Evolutionary conservation across 768 basidiomycete species (phyloP), one percentile per base, ranked within the genome.

Genomic region (Podaxis pistillaris): DNA sequence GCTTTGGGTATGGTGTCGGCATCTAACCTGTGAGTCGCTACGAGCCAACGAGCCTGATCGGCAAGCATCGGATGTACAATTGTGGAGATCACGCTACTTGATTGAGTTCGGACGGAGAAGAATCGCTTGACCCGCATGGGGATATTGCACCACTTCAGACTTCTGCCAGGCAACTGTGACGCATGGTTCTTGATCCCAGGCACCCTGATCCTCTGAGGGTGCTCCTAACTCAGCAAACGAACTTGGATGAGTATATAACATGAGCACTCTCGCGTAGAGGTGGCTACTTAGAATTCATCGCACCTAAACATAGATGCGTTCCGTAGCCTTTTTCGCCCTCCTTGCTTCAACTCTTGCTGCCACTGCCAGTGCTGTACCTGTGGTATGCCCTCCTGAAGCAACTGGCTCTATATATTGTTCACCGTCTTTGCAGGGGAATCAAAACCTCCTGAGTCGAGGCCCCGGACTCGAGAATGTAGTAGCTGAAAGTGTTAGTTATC

Each of bases 121-220:
- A 37, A 30, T 46, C 13, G 53, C 60, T 62, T 46, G 47, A 49
- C 12, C 60, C 46, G 40, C 41, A 62, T 55, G 60, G 60, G 44
- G 60, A 44, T 62, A 62, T 13, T 19, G 41, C 53, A 55, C 30
- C 44, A 55, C 41, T n/a, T 40, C 44, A 44, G 28, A 53, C 22
- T 46, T 53, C 60, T 33, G 37, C 38, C n/a, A 61, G 60, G 53
- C 44, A 62, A 47, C 33, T 56, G 60, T 47, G 41, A 55, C 53
- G 44, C 52, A 49, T 60, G 53, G 41, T 62, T 62, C 60, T 55
- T 62, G 60, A 55, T 62, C 41, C 22, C 60, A 62, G 60, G 60
- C 60, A 62, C 60, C 28, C 41, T 49, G 30, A 47, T 41, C 41
- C n/a, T 22, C 52, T 46, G 11, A n/a, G 53, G 15, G 28, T 36